Conservation (phyloP, 257 asterid genomes). For the Cynanchum wilfordii region DNA sequence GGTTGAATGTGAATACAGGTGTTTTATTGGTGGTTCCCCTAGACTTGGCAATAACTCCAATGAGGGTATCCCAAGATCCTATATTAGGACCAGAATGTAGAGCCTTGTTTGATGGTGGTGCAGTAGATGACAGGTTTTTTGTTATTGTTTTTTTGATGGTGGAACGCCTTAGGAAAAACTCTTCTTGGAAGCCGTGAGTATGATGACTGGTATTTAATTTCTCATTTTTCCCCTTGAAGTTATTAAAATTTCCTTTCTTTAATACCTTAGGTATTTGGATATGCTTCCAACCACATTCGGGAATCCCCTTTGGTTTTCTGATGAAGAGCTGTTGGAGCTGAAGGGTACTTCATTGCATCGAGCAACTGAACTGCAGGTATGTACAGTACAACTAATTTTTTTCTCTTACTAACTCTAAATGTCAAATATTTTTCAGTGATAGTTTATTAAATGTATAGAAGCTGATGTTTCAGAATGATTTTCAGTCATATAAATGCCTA, state of each 20-base stretch:
- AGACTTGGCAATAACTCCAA: conserved; percentile 85
- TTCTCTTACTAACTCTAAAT: conserved; percentile 1
- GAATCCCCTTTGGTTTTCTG: conserved; percentile 85
- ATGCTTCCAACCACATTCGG: conserved; percentile 84
- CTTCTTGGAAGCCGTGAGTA: conserved; percentile 90
- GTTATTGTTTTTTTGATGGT: conserved; percentile 72
- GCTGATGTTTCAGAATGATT: conserved; percentile 2
- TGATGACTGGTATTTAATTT: background rate
- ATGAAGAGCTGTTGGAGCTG: conserved; percentile 76
- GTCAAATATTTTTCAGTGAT: background rate
- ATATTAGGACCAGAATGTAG: conserved; percentile 77
- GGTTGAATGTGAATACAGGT: conserved; percentile 31
- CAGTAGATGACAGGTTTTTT: conserved; percentile 81
- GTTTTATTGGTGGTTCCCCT: conserved; percentile 73
- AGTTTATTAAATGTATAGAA: background rate
- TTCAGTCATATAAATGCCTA: background rate
- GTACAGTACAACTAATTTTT: conserved; percentile 2
- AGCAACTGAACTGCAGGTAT: conserved; percentile 82
- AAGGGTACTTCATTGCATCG: conserved; percentile 78
- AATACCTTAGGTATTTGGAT: conserved; percentile 61
- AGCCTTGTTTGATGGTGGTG: conserved; percentile 71
- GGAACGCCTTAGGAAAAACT: conserved; percentile 69
- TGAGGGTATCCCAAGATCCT: conserved; percentile 89
- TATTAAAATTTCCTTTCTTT: background rate
- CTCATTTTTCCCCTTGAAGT: background rate